Percentiles rank a stretch among this genome's conserved stretches.
Evolutionary conservation across 2,329 filamentous ascomycete genomes (phyloP).

Genomic region (Penicillium sp.): DNA sequence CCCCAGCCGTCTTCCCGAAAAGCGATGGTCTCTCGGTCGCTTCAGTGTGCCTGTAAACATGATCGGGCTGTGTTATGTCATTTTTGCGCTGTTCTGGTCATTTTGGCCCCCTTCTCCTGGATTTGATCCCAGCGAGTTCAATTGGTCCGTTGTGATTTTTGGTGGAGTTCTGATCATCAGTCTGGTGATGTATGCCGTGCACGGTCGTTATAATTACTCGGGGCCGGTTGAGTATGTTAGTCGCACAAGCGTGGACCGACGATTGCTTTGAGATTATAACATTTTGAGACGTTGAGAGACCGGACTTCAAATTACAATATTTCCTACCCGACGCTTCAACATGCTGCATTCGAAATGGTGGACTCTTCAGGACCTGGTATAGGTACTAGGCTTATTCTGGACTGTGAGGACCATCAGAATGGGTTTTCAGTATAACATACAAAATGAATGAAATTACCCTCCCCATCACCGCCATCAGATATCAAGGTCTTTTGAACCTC

Average conservation of each 20-base stretch:
- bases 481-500: too few species aligned
- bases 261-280: too few species aligned
- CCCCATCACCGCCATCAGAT: too few species aligned
- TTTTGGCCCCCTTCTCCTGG: constrained; percentile 43
- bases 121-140: constrained; percentile 42
- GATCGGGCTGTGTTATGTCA: constrained; percentile 41
- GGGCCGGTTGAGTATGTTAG: not conserved
- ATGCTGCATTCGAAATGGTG: too few species aligned
- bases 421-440: too few species aligned
- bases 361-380: too few species aligned
- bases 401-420: too few species aligned
- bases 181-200: constrained; percentile 33
- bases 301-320: too few species aligned
- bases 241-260: not conserved
- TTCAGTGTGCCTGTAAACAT: constrained; percentile 43
- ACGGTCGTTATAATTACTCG: constrained; percentile 12
- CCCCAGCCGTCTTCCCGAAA: constrained; percentile 34
- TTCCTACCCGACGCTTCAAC: too few species aligned
- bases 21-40: constrained; percentile 42
- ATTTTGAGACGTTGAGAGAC: too few species aligned
- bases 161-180: constrained; percentile 36
- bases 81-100: constrained; percentile 44
- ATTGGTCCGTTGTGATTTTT: constrained; percentile 49
- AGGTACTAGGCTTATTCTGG: too few species aligned
- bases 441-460: too few species aligned